Conservation (phyloP, 352 stramenopile genomes). For the Phytophthora agathidicida region DNA sequence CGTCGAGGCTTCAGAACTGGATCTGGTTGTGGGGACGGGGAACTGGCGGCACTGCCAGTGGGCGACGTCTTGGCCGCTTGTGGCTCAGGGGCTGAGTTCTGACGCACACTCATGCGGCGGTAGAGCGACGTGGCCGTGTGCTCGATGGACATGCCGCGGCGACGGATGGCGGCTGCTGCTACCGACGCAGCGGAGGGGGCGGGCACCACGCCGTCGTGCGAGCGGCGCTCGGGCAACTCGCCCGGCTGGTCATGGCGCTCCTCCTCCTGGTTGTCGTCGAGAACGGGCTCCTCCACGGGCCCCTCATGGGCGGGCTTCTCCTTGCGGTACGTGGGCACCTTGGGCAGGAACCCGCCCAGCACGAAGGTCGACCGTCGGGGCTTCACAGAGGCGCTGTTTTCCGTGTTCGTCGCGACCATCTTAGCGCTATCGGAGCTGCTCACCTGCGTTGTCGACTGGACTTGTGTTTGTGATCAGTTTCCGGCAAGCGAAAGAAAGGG, state of each 20-base stretch:
- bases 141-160: conserved; percentile 61
- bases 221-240: conserved; percentile 57
- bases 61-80: conserved; percentile 32
- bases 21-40: conserved; percentile 42
- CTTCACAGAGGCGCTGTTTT: conserved; percentile 41
- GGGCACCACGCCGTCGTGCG: conserved; percentile 42
- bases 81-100: conserved; percentile 43
- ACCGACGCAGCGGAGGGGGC: conserved; percentile 37
- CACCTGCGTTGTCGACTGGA: conserved; percentile 21
- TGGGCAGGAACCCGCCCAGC: conserved; percentile 67
- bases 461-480: conserved; percentile 37
- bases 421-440: conserved; percentile 3
- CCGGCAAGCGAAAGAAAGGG: not conserved
- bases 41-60: conserved; percentile 24
- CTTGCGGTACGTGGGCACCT: conserved; percentile 55
- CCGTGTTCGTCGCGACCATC: conserved; percentile 53
- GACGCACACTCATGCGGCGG: conserved; percentile 57
- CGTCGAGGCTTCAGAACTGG: conserved; percentile 47
- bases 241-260: conserved; percentile 46
- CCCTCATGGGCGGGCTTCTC: conserved; percentile 47
- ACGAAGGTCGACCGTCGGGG: conserved; percentile 54
- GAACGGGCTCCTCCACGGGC: conserved; percentile 31
- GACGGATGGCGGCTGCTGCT: conserved; percentile 34
- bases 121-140: conserved; percentile 57
- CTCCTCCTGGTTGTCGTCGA: conserved; percentile 40